Base-by-base conservation (phyloP, 345 rosid genomes). In the Aquilaria yunnanensis region DNA sequence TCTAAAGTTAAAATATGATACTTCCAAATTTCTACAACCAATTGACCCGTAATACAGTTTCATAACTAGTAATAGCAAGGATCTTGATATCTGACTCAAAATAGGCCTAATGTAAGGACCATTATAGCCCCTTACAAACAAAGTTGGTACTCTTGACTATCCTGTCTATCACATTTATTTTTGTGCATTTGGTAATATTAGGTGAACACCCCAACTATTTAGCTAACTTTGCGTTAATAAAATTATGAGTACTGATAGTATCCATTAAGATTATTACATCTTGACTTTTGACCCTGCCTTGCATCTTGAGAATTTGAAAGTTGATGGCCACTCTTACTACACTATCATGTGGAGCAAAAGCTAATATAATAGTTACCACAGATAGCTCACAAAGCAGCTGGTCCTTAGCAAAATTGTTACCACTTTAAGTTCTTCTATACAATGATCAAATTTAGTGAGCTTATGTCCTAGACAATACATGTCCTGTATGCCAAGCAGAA, bases 61-160 rank as follows among this genome's bases (percentile, higher is more conserved):
- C 66, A 54, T 23, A 33, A 0, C 56, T 56, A 3, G 23, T 46
- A 6, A 68, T 6, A 0, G 62, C 41, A 0, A 60, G 1, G 2
- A 68, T 14, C 2, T 8, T 52, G 2, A 61, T 14, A 1, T 47
- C 51, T 0, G 9, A 2, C 2, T 0, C 2, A 12, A 57, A 1
- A 1, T 7, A 1, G 0, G 11, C 0, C 2, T 32, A n/a, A 9
- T 63, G 59, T 3, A 41, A 2, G 0, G 2, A 0, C n/a, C 51
- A 12, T 0, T 2, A 0, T 0, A 62, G 13, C 0, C n/a, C n/a
- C 0, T 2, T 6, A 6, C 1, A 3, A 12, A 53, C 3, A 8
- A 34, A 2, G 41, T 2, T 3, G 3, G 41, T 34, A 6, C 41
- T 51, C 14, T 5, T 1, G 10, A 37, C 47, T 41, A 1, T n/a